Conservation (phyloP, 164 flowering plant species). For the Malania oleifera region DNA sequence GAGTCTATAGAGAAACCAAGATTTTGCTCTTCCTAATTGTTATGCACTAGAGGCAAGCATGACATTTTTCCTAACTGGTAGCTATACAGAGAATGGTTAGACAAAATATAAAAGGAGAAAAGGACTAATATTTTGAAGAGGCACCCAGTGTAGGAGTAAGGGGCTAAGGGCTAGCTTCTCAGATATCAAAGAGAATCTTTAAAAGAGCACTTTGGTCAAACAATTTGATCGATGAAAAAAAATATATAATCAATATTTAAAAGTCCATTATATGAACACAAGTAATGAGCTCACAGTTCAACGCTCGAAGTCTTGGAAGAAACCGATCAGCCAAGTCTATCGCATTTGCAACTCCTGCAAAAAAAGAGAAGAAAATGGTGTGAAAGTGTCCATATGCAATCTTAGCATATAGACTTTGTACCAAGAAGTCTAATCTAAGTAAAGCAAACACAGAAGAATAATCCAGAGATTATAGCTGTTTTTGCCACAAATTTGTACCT, state of each 20-base stretch:
- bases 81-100: too few relatives aligned
- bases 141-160: too few relatives aligned
- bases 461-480: neutral
- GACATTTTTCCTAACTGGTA: neutral
- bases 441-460: neutral
- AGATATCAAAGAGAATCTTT: too few relatives aligned
- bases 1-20: too few relatives aligned
- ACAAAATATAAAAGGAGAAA: too few relatives aligned
- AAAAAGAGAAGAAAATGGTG: constrained; percentile 7
- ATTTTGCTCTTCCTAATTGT: too few relatives aligned
- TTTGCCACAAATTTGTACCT: constrained; percentile 39
- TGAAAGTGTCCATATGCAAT: constrained; percentile 1
- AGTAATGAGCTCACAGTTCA: constrained; percentile 65
- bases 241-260: neutral
- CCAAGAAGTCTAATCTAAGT: neutral
- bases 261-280: neutral
- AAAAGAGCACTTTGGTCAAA: too few relatives aligned
- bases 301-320: constrained; percentile 82
- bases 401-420: neutral
- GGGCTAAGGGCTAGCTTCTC: too few relatives aligned
- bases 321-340: constrained; percentile 94
- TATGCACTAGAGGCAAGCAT: neutral
- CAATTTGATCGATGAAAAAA: too few relatives aligned
- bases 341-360: constrained; percentile 92
- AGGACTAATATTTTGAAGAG: too few relatives aligned